Evolutionary conservation across 495 filamentous ascomycete species (phyloP).

Genomic region (Penicillium herquei): DNA sequence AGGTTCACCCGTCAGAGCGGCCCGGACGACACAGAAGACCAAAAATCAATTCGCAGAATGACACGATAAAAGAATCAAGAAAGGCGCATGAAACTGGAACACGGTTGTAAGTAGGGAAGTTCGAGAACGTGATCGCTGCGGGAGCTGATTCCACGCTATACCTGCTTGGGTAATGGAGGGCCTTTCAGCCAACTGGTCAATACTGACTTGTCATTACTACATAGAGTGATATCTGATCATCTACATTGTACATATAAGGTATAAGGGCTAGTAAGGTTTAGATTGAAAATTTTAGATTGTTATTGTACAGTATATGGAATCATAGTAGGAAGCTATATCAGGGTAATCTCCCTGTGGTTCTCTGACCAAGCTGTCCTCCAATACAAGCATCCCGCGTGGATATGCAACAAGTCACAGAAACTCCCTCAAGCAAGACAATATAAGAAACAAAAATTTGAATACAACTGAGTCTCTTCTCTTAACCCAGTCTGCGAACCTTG

Average conservation of each 20-base stretch:
- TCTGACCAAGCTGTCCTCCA: not conserved
- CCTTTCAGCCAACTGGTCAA: too few species aligned
- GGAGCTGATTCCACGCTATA: slow-evolving; percentile 29
- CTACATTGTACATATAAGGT: too few species aligned
- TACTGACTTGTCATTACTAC: too few species aligned
- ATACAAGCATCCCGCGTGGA: not conserved
- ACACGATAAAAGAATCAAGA: slow-evolving; percentile 6
- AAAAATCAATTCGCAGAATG: not conserved
- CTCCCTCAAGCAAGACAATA: not conserved
- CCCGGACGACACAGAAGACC: not conserved
- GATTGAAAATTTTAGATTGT: slow-evolving; percentile 3
- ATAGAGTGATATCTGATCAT: too few species aligned
- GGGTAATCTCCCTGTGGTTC: not conserved
- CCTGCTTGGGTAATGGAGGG: slow-evolving; percentile 19
- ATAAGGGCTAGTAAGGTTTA: not conserved
- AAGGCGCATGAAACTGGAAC: slow-evolving; percentile 10
- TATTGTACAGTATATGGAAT: slow-evolving; percentile 26
- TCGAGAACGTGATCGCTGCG: slow-evolving; percentile 33
- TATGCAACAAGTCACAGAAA: slow-evolving; percentile 1
- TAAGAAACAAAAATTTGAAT: not conserved
- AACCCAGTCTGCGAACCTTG: slow-evolving; percentile 80
- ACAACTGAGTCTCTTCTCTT: slow-evolving; percentile 4
- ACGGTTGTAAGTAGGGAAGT: slow-evolving; percentile 16
- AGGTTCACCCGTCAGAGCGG: not conserved
- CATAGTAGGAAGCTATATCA: slow-evolving; percentile 8